Evolutionary conservation across 148 eudicot species (phyloP), one percentile per base, ranked within the genome.

Genomic region (Dysphania ambrosioides): DNA sequence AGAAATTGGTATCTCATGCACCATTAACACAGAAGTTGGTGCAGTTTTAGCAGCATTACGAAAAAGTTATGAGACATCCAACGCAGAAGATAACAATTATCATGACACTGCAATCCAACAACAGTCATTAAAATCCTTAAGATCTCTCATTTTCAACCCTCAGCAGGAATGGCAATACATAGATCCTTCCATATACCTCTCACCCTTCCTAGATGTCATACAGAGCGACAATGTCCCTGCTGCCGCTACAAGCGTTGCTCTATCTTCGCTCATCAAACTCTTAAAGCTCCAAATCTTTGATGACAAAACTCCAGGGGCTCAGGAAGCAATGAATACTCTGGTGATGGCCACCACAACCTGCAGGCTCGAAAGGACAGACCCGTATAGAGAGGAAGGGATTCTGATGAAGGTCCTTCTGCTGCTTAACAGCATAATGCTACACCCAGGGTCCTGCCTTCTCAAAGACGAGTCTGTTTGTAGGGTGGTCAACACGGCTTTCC

Each of bases 11-110:
- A 29, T 92, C 23, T 87, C 96, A 1, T 94, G 98, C 88, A 92
- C 88, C 86, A 73, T 94, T 9, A 94, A 88, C 86, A 90, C 98
- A 55, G 98, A 92, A 78, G 84, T 91, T 5, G 92, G 98, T 53
- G 91, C 97, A 11, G 91, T 94, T 26, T 72, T 94, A 23, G 97
- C 97, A 11, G 92, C 88, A 18, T 79, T 94, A 27, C 84, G 96
- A 12, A 86, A 90, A 10, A 58, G 69, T 18, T 55, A 81, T 18
- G 89, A 91, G 5, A 19, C 73, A 60, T 79, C 80, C 42, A 30
- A 71, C 53, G 80, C 81, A 4, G 90, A 87, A 0, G 97, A 90
- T 0, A 36, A 6, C 26, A 71, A 63, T 30, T 75, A 72, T 55
- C 75, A 85, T 51, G 91, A 94, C 49, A 51, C 86, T 0, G 15